Base-by-base conservation (phyloP, 495 filamentous ascomycete genomes). In the Xylaria venustula region DNA sequence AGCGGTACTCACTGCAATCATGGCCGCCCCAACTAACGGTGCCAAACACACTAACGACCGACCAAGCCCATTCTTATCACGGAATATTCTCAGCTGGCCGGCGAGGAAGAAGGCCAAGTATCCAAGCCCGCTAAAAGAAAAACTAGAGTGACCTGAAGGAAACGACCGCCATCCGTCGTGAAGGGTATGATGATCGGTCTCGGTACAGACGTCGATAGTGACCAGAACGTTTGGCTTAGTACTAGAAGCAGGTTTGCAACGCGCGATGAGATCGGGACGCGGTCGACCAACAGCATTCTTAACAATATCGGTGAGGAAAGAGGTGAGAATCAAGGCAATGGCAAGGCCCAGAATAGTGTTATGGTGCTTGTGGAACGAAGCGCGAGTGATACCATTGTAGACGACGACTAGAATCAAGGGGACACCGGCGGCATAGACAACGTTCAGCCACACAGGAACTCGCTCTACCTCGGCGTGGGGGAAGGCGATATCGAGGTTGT, bases 141-240 rank as follows among this genome's bases (percentile, higher is more conserved):
- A 94, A 67, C 86, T 90, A 54, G 85, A 89, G 69, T 98, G 93
- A 2, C 93, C 93, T 54, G 87, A 91, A 3, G 93, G 93, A 62
- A 97, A 98, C 49, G 88, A 92, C 41, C 93, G 85, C 88, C 91
- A 98, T 7, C 93, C 93, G 70, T 98, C 93, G 62, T 97, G 90
- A 2, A 98, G 78, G 3, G 81, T 85, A 65, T 93, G 91, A 60
- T 88, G 84, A 63, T 88, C 76, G 0, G 83, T 81, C 71, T 96
- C 83, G 2, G 91, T 96, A 73, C 93, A 98, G 3, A 95, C 86
- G 20, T 85, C 82, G 66, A 89, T 85, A 9, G 79, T 81, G 37
- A 98, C 89, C 15, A 97, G 81, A 3, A 74, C 67, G 69, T 93
- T 76, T 56, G 73, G 74, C 1, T 89, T 83, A 0, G 90, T 92